Base-by-base conservation (phyloP, 2,329 filamentous ascomycete species). In the Cladosporium sp. region DNA sequence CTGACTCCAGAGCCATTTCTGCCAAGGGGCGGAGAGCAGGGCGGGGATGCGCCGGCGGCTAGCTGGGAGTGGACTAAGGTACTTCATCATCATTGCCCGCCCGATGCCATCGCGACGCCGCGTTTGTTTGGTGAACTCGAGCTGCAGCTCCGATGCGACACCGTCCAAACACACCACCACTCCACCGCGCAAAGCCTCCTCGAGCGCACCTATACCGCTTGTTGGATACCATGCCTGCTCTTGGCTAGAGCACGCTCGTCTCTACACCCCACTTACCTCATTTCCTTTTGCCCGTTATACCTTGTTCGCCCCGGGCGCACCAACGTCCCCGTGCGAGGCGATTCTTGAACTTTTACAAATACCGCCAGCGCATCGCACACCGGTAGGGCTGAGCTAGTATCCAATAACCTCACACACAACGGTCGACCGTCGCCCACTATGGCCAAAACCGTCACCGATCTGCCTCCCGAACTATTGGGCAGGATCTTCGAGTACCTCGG, bases 401-500 rank as follows among this genome's bases (percentile, higher is more conserved):
- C 43, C 43, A 47, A 47, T 47, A 47, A 47, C 43, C 25, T 47
- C 22, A 36, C 30, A 36, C 11, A 6, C 15, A 19, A 19, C 38
- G 38, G 17, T 17, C 38, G 17, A 40, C 38, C 38, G 38, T 51
- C 30, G 49, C 30, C 30, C 9, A 37, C 37, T 34, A 49, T 49
- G 42, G 19, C 54, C 42, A 49, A 37, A 19, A 17, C 30, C 17
- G 34, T 56, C 20, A 38, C 22, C 2, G 45, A 43, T 37, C 54
- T 59, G n/a, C 56, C 56, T 17, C 38, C 56, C 20, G 47, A 59
- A 19, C 49, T 59, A 2, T 20, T 59, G 4, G 25, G 34, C 14
- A 36, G 56, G 11, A 47, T 59, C 49, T 59, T 59, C 20, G 38
- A 59, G 17, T 34, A 51, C 14, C 47, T 59, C 8, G 47, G 43